These are phyloP conservation scores for Metarhizium album DNA, from an alignment of 2,329 filamentous ascomycete species.

Conservation along the genomic window DNA sequence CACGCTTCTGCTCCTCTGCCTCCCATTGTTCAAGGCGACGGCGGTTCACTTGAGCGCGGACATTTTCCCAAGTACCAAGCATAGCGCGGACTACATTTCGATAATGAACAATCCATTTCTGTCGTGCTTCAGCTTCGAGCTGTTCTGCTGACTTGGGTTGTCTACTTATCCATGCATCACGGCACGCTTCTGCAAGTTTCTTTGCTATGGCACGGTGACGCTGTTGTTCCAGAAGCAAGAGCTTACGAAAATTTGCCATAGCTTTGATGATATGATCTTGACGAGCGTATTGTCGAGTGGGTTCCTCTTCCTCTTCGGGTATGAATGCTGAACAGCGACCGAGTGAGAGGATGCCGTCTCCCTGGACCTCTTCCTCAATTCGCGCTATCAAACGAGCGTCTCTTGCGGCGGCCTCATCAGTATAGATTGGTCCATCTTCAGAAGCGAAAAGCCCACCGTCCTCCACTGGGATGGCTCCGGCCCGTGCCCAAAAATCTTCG, in stretches of 20 bases:
- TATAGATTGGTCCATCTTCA: slow-evolving; percentile 47
- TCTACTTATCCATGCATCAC: slow-evolving; percentile 62
- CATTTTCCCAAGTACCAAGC: slow-evolving; percentile 53
- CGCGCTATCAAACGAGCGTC: slow-evolving; percentile 62
- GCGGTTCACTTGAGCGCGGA: slow-evolving; percentile 49
- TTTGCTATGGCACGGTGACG: slow-evolving; percentile 70
- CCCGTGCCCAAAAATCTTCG: slow-evolving; percentile 45
- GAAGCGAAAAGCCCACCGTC: slow-evolving; percentile 44
- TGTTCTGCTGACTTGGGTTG: slow-evolving; percentile 72
- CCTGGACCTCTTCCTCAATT: slow-evolving; percentile 61
- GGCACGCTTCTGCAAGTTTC: slow-evolving; percentile 65
- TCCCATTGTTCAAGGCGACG: slow-evolving; percentile 52
- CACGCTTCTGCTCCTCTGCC: slow-evolving; percentile 51
- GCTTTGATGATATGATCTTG: slow-evolving; percentile 76
- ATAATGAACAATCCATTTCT: slow-evolving; percentile 57
- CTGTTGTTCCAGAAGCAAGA: slow-evolving; percentile 70
- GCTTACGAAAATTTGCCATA: slow-evolving; percentile 65
- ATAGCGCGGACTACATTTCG: slow-evolving; percentile 55
- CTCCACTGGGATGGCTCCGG: slow-evolving; percentile 40
- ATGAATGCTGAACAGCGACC: slow-evolving; percentile 62
- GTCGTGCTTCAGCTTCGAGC: slow-evolving; percentile 65
- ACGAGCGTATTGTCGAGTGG: slow-evolving; percentile 72
- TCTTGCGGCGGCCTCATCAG: slow-evolving; percentile 48
- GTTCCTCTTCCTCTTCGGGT: slow-evolving; percentile 63
- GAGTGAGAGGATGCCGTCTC: slow-evolving; percentile 63